phyloP scores from a whole-genome alignment of 2,329 filamentous ascomycete genomes.

The Microdochium trichocladiopsis region DNA sequence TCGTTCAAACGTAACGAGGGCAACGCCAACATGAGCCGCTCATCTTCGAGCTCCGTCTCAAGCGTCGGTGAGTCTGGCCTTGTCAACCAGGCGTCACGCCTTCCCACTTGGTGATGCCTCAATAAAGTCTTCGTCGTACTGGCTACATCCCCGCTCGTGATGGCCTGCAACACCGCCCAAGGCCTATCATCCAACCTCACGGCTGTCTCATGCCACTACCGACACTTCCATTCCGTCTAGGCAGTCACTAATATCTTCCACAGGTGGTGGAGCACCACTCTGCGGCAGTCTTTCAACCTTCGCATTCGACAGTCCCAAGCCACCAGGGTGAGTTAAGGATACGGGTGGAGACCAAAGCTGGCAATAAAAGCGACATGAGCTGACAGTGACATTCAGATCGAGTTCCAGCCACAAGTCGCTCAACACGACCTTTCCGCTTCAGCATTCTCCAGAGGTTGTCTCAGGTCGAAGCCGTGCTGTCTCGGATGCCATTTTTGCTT shows the following conservation, averaged over 20 bases:
- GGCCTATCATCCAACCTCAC: not conserved
- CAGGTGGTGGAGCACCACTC: not conserved
- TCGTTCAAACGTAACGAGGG: not conserved
- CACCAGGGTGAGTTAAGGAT: not conserved
- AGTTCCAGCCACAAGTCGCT: not conserved
- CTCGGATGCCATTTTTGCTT: not conserved
- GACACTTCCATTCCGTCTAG: not conserved
- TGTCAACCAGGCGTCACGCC: not conserved
- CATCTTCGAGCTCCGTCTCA: not conserved
- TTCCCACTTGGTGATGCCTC: not conserved
- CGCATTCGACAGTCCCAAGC: not conserved
- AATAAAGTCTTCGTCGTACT: not conserved
- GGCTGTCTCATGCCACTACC: not conserved
- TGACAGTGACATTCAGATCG: not conserved
- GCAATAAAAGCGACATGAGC: no score
- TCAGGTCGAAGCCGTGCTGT: not conserved
- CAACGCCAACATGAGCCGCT: not conserved
- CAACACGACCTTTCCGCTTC: not conserved
- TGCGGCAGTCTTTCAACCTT: not conserved
- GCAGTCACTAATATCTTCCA: not conserved
- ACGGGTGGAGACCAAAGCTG: no score
- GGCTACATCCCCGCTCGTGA: not conserved
- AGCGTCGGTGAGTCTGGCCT: not conserved
- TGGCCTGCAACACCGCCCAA: no score
- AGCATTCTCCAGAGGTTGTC: not conserved